Percentiles rank a stretch among this genome's conserved stretches.
Conservation (phyloP, 345 rosid genomes). For the Ceriops decandra region DNA sequence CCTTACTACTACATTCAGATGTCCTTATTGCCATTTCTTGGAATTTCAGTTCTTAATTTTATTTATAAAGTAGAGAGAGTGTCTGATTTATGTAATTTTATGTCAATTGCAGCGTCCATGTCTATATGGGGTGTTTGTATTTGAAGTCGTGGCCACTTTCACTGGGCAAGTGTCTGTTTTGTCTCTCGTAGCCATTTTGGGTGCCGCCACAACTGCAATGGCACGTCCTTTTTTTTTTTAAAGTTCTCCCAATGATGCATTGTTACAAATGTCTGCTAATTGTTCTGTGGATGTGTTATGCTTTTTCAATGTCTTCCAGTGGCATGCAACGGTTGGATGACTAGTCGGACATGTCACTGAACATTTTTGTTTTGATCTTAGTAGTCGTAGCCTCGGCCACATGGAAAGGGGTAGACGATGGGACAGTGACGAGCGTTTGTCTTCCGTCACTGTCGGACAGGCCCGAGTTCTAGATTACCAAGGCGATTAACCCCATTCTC, state of each 20-base stretch:
- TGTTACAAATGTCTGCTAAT: not conserved
- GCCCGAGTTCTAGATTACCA: no score
- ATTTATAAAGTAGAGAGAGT: not conserved
- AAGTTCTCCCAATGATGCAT: not conserved
- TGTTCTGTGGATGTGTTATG: no score
- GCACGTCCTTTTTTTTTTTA: constrained; percentile 27
- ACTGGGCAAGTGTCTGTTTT: constrained; percentile 89
- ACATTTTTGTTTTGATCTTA: no score
- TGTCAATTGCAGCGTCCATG: constrained; percentile 59
- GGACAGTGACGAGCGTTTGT: no score
- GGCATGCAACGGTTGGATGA: no score
- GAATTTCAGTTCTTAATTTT: not conserved
- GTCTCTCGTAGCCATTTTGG: constrained; percentile 87
- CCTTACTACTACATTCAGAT: not conserved
- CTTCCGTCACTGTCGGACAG: no score
- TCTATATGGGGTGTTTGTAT: constrained; percentile 80
- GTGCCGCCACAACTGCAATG: constrained; percentile 98
- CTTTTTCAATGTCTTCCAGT: no score
- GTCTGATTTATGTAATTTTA: not conserved
- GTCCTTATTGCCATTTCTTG: not conserved
- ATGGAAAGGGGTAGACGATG: no score
- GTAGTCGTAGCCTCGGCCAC: no score
- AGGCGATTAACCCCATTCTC: no score
- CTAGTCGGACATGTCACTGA: no score
- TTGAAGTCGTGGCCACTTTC: constrained; percentile 94